phyloP scores from a whole-genome alignment of 1,139 yeast genomes.

The Blastobotrys proliferans region DNA sequence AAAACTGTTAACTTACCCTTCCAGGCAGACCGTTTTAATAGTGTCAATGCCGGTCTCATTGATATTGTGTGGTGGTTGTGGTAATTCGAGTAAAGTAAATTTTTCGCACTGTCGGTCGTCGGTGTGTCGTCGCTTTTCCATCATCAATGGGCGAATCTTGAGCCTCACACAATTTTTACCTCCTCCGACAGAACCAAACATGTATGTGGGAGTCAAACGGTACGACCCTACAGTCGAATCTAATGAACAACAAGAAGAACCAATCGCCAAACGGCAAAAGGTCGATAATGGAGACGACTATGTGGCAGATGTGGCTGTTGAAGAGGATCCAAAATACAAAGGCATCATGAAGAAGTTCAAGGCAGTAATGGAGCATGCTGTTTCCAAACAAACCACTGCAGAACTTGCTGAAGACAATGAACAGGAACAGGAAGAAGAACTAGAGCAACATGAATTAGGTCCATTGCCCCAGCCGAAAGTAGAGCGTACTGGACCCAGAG shows the following conservation, averaged over 20 bases:
- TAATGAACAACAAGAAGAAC: slow-evolving; percentile 14
- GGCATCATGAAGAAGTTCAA: slow-evolving; percentile 8
- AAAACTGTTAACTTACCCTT: slow-evolving; percentile 42
- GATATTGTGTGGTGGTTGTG: too few species aligned
- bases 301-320: neutral
- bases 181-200: slow-evolving; percentile 1
- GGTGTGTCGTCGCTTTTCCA: neutral
- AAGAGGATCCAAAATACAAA: slow-evolving; percentile 9
- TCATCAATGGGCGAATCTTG: too few species aligned
- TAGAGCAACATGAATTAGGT: slow-evolving; percentile 44
- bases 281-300: neutral
- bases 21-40: slow-evolving; percentile 75
- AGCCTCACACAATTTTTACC: slow-evolving; percentile 2
- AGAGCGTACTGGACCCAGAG: slow-evolving; percentile 58
- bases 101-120: neutral
- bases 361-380: slow-evolving; percentile 8
- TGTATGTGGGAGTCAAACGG: slow-evolving; percentile 11
- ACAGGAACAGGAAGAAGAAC: slow-evolving; percentile 13
- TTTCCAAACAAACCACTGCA: neutral
- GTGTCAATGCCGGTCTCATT: slow-evolving; percentile 57
- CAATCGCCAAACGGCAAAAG: slow-evolving; percentile 6
- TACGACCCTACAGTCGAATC: slow-evolving; percentile 9
- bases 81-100: too few species aligned
- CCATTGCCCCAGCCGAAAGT: slow-evolving; percentile 56
- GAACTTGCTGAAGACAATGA: neutral